phyloP scores from a whole-genome alignment of 1,284 basidiomycete species.

The Apiotrichum gamsii region DNA sequence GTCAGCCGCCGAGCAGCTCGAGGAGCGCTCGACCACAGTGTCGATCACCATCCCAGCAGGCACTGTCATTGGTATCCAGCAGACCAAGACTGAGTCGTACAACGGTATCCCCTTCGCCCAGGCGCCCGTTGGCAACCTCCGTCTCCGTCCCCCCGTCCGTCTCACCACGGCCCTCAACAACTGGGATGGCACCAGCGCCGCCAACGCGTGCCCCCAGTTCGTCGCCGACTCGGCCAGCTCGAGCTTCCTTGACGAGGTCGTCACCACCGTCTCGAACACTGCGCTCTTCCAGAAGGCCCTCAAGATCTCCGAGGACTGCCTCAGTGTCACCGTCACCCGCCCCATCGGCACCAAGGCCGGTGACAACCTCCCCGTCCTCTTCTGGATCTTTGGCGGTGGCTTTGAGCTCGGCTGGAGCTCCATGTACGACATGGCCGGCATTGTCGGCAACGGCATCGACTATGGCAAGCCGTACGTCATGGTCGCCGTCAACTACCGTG shows the following conservation, averaged over 20 bases:
- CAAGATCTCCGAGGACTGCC: constrained; percentile 22
- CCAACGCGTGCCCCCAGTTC: constrained; percentile 12
- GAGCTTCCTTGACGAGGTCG: constrained; percentile 1
- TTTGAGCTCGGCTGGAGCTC: constrained; percentile 19
- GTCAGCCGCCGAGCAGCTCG: constrained; percentile 1
- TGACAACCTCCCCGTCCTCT: constrained; percentile 28
- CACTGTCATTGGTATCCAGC: constrained; percentile 4
- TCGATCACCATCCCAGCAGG: constrained; percentile 8
- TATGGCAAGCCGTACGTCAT: constrained; percentile 51
- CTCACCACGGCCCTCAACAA: constrained; percentile 32
- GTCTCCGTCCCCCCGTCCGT: constrained; percentile 47
- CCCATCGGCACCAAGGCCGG: constrained; percentile 17
- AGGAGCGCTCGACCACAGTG: constrained; percentile 5
- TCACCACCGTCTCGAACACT: not conserved
- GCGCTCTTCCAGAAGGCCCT: constrained; percentile 5
- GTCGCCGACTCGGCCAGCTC: constrained; percentile 1
- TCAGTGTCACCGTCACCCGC: constrained; percentile 22
- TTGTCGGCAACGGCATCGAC: constrained; percentile 8
- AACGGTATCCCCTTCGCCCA: constrained; percentile 60
- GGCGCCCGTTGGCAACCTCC: constrained; percentile 42
- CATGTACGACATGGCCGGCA: constrained; percentile 13
- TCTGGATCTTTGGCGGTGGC: constrained; percentile 36
- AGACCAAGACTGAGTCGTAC: constrained; percentile 6
- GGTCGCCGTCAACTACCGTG: constrained; percentile 57
- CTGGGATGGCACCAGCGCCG: constrained; percentile 7